Evolutionary conservation across 2,329 filamentous ascomycete species (phyloP).

Genomic region (Beauveria bassiana): DNA sequence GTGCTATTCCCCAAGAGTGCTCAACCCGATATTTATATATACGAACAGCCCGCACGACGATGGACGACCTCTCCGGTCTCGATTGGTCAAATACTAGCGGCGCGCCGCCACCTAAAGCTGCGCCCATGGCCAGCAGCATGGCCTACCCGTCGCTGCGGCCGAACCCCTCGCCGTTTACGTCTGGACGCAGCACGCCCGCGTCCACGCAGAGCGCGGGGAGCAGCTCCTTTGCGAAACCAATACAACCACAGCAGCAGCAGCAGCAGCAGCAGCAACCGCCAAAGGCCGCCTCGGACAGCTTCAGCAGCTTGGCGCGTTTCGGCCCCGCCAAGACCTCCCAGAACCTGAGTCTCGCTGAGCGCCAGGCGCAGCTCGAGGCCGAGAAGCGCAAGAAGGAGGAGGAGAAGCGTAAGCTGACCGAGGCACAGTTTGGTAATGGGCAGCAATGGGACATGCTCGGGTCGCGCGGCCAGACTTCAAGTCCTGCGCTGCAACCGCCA

Average conservation of each 20-base stretch:
- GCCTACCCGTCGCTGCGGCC: conserved; percentile 44
- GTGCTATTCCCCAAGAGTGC: neutral
- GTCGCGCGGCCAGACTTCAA: conserved; percentile 37
- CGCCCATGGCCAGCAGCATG: conserved; percentile 34
- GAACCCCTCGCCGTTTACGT: conserved; percentile 47
- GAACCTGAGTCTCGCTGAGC: conserved; percentile 71
- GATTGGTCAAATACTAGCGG: conserved; percentile 46
- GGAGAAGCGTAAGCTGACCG: conserved; percentile 61
- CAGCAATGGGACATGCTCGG: conserved; percentile 72
- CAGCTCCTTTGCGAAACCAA: conserved; percentile 33
- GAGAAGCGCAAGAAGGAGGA: conserved; percentile 67
- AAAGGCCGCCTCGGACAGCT: conserved; percentile 54
- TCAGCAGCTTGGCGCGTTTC: conserved; percentile 66
- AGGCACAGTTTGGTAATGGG: conserved; percentile 68
- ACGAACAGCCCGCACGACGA: conserved; percentile 22
- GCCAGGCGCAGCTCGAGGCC: conserved; percentile 58
- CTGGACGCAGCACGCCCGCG: conserved; percentile 49
- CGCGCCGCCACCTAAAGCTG: conserved; percentile 21
- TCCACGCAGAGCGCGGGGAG: conserved; percentile 39
- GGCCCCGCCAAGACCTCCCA: conserved; percentile 48
- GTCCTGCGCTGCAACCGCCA: conserved; percentile 21
- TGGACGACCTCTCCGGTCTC: conserved; percentile 56
- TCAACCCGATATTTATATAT: neutral
- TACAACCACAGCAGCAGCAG: conserved; percentile 18
- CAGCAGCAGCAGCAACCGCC: neutral